Evolutionary conservation across 371 early-diverging fungal genomes (phyloP).

Genomic region (Apophysomyces ossiformis): DNA sequence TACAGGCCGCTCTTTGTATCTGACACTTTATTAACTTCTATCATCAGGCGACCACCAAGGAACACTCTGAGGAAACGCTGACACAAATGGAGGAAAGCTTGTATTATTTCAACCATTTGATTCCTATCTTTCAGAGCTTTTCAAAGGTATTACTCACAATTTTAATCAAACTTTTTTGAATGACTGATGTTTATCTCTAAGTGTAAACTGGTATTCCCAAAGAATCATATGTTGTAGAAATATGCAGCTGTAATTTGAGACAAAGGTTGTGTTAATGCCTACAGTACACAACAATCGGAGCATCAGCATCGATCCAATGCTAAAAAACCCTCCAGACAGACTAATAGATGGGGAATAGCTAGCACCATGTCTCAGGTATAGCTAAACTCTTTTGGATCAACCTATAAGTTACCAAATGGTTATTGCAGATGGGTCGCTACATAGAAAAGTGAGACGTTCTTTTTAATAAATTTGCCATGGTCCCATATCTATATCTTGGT

Average conservation of each 20-base stretch:
- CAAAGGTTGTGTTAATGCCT: background rate
- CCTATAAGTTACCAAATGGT: background rate
- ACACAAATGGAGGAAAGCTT: conserved; percentile 4
- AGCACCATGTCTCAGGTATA: background rate
- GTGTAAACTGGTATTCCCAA: conserved; percentile 1
- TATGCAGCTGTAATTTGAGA: conserved; percentile 1
- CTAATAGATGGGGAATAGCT: background rate
- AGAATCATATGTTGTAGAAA: conserved; percentile 13
- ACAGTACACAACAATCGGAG: conserved; percentile 4
- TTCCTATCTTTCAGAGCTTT: background rate
- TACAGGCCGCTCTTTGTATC: conserved; percentile 5
- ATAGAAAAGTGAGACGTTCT: no score
- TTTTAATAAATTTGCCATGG: no score
- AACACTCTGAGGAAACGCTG: conserved; percentile 2
- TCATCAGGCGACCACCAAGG: background rate
- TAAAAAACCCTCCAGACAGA: background rate
- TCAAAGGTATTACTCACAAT: conserved; percentile 1
- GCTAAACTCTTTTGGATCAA: background rate
- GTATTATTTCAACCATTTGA: background rate
- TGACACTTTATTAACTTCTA: conserved; percentile 13
- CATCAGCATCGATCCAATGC: conserved; percentile 12
- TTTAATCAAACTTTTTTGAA: background rate
- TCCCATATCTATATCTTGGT: no score
- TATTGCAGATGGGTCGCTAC: no score
- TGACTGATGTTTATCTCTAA: background rate